Evolutionary conservation across 345 rosid genomes (phyloP).

Genomic region (Gossypium longicalyx): DNA sequence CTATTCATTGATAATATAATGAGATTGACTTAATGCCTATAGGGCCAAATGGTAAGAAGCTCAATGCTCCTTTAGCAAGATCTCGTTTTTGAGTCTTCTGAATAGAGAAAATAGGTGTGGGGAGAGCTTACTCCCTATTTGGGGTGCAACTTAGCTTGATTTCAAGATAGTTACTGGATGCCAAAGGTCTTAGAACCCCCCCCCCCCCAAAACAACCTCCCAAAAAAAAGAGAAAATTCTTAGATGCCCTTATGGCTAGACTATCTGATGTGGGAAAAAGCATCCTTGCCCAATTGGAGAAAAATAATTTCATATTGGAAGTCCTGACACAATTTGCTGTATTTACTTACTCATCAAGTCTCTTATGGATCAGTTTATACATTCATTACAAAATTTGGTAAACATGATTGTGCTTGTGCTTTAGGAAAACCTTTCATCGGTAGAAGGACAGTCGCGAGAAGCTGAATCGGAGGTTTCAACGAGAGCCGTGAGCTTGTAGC

Average conservation of each 20-base stretch:
- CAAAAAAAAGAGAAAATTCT: neutral
- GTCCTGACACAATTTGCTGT: neutral
- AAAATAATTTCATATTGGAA: neutral
- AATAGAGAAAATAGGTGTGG: neutral
- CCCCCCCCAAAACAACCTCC: neutral
- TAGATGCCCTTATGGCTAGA: neutral
- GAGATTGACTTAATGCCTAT: neutral
- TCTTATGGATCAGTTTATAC: neutral
- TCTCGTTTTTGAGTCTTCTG: neutral
- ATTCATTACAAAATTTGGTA: neutral
- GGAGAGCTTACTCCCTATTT: neutral
- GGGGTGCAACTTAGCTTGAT: neutral
- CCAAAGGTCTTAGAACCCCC: neutral
- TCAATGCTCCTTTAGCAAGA: neutral
- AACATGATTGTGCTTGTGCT: neutral
- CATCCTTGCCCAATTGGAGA: neutral
- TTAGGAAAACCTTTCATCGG: constrained; percentile 38
- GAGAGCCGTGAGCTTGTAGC: constrained; percentile 76
- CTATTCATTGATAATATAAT: neutral
- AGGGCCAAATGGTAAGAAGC: neutral
- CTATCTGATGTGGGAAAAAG: neutral
- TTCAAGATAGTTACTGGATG: neutral
- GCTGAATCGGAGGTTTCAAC: constrained; percentile 48
- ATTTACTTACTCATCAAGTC: neutral
- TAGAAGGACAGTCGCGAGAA: constrained; percentile 43